phyloP scores from a whole-genome alignment of 2,329 filamentous ascomycete species.

The Cladophialophora exuberans region DNA sequence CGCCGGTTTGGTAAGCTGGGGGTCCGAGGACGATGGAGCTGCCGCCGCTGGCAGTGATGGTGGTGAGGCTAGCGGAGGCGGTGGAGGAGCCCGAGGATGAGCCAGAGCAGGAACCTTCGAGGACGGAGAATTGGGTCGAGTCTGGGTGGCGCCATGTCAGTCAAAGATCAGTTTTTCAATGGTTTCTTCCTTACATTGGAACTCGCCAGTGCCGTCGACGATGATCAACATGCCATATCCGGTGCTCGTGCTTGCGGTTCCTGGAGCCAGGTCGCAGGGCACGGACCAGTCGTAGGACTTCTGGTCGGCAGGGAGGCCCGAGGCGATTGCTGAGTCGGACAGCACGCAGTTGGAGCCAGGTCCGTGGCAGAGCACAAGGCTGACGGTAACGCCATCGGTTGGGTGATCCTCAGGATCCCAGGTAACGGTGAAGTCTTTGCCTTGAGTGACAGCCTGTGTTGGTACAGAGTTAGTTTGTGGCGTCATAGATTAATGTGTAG shows the following conservation, averaged over 20 bases:
- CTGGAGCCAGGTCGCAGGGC: conserved; percentile 29
- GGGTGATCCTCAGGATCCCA: conserved; percentile 30
- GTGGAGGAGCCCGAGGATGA: conserved; percentile 10
- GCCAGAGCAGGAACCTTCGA: conserved; percentile 20
- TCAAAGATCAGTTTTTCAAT: neutral
- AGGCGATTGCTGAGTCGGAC: conserved; percentile 26
- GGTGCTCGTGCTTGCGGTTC: conserved; percentile 26
- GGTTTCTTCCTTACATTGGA: conserved; percentile 28
- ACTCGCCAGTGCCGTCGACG: conserved; percentile 34
- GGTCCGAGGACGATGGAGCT: conserved; percentile 17
- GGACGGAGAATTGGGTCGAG: conserved; percentile 35
- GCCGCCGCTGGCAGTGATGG: conserved; percentile 9
- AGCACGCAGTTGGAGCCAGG: conserved; percentile 32
- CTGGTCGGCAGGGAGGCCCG: conserved; percentile 27
- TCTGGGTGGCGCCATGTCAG: conserved; percentile 12
- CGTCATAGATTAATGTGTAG: neutral
- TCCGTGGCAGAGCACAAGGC: conserved; percentile 33
- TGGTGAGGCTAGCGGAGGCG: neutral
- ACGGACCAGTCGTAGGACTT: conserved; percentile 32
- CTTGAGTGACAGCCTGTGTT: conserved; percentile 30
- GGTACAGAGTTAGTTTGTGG: neutral
- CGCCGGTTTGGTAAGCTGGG: conserved; percentile 17
- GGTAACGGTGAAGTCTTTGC: conserved; percentile 30
- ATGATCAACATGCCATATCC: conserved; percentile 36
- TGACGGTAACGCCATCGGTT: conserved; percentile 30